Evolutionary conservation across 345 rosid genomes (phyloP), one percentile per base, ranked within the genome.

Genomic region (Citrus trifoliata): DNA sequence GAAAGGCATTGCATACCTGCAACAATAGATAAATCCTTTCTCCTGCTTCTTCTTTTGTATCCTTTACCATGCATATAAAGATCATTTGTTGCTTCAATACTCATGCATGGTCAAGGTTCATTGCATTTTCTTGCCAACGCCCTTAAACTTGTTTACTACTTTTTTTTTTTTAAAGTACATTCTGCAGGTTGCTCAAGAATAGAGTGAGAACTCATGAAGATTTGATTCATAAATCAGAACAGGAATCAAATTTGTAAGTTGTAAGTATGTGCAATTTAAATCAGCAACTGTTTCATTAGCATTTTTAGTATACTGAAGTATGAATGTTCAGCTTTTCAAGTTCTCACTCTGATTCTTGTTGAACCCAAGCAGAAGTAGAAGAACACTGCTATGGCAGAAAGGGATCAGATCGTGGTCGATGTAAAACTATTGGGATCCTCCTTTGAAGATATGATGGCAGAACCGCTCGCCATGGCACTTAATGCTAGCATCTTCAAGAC

Each of bases 401-500:
- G 40, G 48, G 13, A 37, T 24, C 22, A 59, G 32, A n/a, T 51
- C 19, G 56, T 9, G 27, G 64, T 72, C 9, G 53, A 76, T 46
- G 22, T 84, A 28, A 73, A 66, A 21, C 6, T 40, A 12, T 19
- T 70, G 71, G 51, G 32, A 61, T 12, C 35, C 68, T 76, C 87
- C 38, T 3, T 81, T 22, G 56, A 55, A 66, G 28, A 18, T 0
- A 42, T 73, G 81, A 73, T 65, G 78, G 56, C 74, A n/a, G 67
- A 63, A 30, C 46, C 59, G 0, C 7, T 73, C 56, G 27, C 2
- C n/a, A 58, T 80, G 71, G 55, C 85, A 66, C 42, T 46, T 4
- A 62, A 70, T 12, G 18, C 28, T 9, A 81, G 84, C 80, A 78
- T 76, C 67, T 86, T 79, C 75, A 79, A 8, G 71, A 70, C 71